These are phyloP conservation scores for Reticulascus tulasneorum DNA, from an alignment of 2,329 filamentous ascomycete genomes.

Conservation along the genomic window DNA sequence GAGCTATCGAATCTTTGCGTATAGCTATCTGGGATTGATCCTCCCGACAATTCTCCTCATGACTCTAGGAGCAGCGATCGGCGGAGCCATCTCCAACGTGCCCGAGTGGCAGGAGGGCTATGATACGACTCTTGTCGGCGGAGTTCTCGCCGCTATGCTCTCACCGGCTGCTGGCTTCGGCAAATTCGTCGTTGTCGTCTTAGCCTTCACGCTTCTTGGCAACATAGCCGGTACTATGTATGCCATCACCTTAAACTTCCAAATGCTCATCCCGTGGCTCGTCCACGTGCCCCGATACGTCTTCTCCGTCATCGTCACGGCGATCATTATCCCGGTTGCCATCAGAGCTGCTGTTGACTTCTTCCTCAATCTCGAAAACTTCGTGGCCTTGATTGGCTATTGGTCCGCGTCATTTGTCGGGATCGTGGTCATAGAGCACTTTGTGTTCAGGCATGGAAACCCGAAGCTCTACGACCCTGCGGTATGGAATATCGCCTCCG, in stretches of 20 bases:
- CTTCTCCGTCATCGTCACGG: conserved; percentile 54
- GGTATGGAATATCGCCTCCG: conserved; percentile 42
- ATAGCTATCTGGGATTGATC: conserved; percentile 53
- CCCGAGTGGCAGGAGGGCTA: conserved; percentile 53
- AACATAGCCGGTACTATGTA: conserved; percentile 59
- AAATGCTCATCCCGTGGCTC: conserved; percentile 55
- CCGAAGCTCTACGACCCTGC: conserved; percentile 41
- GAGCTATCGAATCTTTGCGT: conserved; percentile 44
- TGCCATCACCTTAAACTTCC: conserved; percentile 61
- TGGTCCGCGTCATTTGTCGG: conserved; percentile 54
- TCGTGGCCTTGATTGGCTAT: conserved; percentile 54
- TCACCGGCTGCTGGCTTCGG: conserved; percentile 55
- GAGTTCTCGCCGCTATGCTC: conserved; percentile 58
- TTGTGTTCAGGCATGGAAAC: conserved; percentile 42
- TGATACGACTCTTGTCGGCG: conserved; percentile 49
- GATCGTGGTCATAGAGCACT: conserved; percentile 44
- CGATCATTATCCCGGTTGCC: conserved; percentile 55
- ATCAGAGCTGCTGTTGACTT: conserved; percentile 53
- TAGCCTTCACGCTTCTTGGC: conserved; percentile 54
- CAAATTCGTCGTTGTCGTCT: conserved; percentile 56
- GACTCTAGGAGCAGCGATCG: conserved; percentile 61
- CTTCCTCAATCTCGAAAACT: conserved; percentile 54
- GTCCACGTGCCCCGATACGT: conserved; percentile 52
- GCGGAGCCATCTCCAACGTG: conserved; percentile 51
- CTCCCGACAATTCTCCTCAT: conserved; percentile 56